Evolutionary conservation across 164 flowering plant genomes (phyloP), one percentile per base, ranked within the genome.

Genomic region (Macadamia tetraphylla): DNA sequence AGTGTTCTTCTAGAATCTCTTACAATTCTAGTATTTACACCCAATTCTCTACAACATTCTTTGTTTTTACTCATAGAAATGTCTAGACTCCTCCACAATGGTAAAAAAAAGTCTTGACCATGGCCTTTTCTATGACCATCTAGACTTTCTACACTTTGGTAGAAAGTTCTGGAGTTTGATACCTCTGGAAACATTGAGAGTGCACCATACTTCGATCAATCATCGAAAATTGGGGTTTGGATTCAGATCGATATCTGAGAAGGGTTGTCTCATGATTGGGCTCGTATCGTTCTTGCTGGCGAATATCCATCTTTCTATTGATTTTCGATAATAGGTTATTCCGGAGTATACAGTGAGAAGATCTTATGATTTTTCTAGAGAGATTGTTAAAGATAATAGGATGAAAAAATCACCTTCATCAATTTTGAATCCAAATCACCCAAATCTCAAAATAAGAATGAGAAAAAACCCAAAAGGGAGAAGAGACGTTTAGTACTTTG

Each of bases 191-290:
- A 84, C 81, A 46, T 92, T 83, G 69, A 82, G 76, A 44, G 78
- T 87, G 84, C 94, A 90, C 98, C 98, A 90, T 0, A 83, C 72
- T 65, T 90, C 96, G 72, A 92, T 90, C 73, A 92, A 73, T 0
- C 96, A 80, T 1, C 90, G 86, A 29, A 92, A 90, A 14, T 86
- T 90, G 77, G 83, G 91, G 72, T 92, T 92, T 1, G 98, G 98
- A 0, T 85, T 90, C 43, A 87, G 75, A 35, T 81, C 81, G 3
- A 73, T 9, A 11, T 76, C 80, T 1, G 59, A n/a, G 35, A 89
- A 40, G 29, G 49, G 58, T 52, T 83, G 92, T 58, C 84, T 89
- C 0, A 96, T 87, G 11, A 84, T 81, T 1, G 96, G 97, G 62
- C 97, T 89, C 3, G 79, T 68, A 32, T 59, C 71, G 79, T 79